phyloP scores from a whole-genome alignment of 148 eudicot species.

The Dysphania ambrosioides region DNA sequence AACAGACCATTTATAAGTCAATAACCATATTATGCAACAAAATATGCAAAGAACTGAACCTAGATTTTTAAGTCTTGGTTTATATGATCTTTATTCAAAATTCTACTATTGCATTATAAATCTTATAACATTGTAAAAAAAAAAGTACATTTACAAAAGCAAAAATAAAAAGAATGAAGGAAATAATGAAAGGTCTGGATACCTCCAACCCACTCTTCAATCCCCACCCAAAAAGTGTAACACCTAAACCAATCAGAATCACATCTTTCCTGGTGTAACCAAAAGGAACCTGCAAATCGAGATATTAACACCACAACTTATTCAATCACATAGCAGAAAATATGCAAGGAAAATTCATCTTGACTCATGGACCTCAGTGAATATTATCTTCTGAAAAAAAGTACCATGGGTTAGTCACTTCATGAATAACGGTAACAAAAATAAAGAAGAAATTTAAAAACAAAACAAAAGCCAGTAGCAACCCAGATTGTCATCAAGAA shows the following conservation, averaged over 20 bases:
- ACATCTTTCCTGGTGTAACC: conserved; percentile 94
- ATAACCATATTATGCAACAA: background rate
- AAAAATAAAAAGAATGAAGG: background rate
- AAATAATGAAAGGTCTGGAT: conserved; percentile 5
- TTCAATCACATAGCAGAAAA: background rate
- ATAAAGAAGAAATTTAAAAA: background rate
- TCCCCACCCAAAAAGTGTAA: conserved; percentile 63
- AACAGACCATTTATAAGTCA: background rate
- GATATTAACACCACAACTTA: background rate
- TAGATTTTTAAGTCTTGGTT: background rate
- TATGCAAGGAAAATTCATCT: background rate
- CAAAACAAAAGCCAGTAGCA: background rate
- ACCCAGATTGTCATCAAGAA: background rate
- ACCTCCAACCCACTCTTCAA: conserved; percentile 93
- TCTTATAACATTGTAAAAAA: background rate
- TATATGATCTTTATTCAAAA: too few species aligned
- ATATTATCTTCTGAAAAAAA: background rate
- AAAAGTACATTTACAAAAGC: background rate
- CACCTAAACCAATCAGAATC: conserved; percentile 81
- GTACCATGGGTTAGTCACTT: too few species aligned
- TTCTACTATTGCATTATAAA: background rate
- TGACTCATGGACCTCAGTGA: background rate
- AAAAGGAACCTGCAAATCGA: conserved; percentile 56
- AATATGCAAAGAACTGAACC: background rate
- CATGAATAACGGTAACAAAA: too few species aligned